Conservation (phyloP, 2,329 filamentous ascomycete species). For the Claviceps sorghi region DNA sequence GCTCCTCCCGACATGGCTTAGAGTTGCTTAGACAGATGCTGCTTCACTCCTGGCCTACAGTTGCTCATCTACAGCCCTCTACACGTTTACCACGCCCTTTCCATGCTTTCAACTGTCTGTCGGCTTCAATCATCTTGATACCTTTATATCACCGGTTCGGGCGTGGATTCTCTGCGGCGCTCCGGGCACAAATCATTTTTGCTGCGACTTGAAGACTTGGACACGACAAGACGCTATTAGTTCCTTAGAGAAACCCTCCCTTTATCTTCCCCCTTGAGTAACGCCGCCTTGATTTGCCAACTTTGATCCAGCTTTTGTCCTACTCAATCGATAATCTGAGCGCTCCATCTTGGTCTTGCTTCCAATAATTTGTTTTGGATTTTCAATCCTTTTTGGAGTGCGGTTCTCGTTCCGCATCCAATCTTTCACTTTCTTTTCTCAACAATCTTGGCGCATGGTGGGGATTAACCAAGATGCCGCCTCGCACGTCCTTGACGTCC, state of each 20-base stretch:
- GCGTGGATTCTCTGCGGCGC: neutral
- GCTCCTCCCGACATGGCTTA: conserved; percentile 2
- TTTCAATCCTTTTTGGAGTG: neutral
- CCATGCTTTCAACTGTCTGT: neutral
- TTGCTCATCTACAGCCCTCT: neutral
- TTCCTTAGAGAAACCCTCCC: neutral
- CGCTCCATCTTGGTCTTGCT: neutral
- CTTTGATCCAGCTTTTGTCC: conserved; percentile 10
- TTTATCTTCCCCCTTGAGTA: neutral
- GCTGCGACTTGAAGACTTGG: neutral
- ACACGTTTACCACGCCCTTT: neutral
- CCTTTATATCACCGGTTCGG: neutral
- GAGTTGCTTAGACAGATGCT: neutral
- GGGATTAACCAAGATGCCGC: conserved; percentile 68
- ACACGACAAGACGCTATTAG: neutral
- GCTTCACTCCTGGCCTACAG: neutral
- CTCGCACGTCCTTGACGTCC: conserved; percentile 70
- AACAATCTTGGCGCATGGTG: conserved; percentile 3
- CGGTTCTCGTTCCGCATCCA: conserved; percentile 2
- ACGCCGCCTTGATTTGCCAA: conserved; percentile 13
- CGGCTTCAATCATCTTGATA: neutral
- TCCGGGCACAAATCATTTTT: neutral
- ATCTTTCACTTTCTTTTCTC: conserved; percentile 2
- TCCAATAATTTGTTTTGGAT: neutral
- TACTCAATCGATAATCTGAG: conserved; percentile 19